Evolutionary conservation across 2,329 filamentous ascomycete species (phyloP).

Genomic region (Metarhizium anisopliae): DNA sequence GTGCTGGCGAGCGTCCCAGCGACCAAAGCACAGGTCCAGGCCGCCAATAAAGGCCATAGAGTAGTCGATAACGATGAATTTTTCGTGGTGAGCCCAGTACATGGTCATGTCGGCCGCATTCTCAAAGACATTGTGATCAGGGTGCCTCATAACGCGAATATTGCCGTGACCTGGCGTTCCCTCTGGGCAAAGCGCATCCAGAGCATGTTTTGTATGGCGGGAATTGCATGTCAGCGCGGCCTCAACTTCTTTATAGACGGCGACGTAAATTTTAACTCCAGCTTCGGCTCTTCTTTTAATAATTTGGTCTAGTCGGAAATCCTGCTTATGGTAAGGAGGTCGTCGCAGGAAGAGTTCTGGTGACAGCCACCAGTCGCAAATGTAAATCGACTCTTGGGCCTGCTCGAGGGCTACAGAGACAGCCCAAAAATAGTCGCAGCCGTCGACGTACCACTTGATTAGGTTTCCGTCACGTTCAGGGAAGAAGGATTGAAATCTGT

Average conservation of each 20-base stretch:
- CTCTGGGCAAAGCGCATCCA: constrained; percentile 70
- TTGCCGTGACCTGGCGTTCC: constrained; percentile 78
- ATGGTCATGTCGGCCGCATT: constrained; percentile 94
- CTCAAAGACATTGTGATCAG: constrained; percentile 90
- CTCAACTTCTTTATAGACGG: constrained; percentile 83
- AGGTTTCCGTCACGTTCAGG: constrained; percentile 78
- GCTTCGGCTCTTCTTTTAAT: constrained; percentile 84
- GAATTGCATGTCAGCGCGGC: constrained; percentile 86
- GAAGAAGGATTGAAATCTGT: constrained; percentile 87
- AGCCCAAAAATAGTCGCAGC: constrained; percentile 89
- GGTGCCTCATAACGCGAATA: constrained; percentile 81
- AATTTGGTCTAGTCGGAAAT: constrained; percentile 79
- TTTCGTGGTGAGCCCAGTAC: constrained; percentile 97
- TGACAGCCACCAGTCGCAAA: constrained; percentile 94
- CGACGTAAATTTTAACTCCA: constrained; percentile 89
- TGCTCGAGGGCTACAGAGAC: constrained; percentile 84
- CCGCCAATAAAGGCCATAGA: constrained; percentile 87
- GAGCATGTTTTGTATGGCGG: constrained; percentile 79
- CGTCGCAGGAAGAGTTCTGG: constrained; percentile 80
- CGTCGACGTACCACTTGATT: constrained; percentile 96
- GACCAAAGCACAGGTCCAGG: constrained; percentile 88
- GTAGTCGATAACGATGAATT: constrained; percentile 93
- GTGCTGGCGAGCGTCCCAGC: constrained; percentile 87
- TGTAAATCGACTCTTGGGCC: constrained; percentile 90
- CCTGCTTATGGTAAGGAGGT: constrained; percentile 71